Evolutionary conservation across 805 yeast species (phyloP), one percentile per base, ranked within the genome.

Genomic region (Yarrowia alimentaria): DNA sequence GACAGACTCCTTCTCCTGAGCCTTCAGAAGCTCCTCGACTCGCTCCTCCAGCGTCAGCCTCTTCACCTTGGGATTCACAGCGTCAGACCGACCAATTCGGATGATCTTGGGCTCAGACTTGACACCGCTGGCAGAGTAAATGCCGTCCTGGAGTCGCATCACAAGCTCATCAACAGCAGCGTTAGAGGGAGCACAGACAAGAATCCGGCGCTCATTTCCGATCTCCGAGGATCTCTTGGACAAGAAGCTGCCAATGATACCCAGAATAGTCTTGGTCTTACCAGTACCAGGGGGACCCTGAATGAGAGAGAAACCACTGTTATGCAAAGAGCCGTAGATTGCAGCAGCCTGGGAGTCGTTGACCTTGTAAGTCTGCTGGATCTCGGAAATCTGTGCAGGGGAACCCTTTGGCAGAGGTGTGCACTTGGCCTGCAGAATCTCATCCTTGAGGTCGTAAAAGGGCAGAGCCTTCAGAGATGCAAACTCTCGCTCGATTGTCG

Each of bases 231-330:
- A 38, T 3, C 43, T 69, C 5, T 64, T 59, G 3, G 66, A 61
- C 49, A 71, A 55, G 25, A 81, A 79, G 51, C 88, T 79, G 0
- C 97, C 96, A 24, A 91, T 78, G 43, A 91, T 82, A 18, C 97
- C 97, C 35, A 93, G 65, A 68, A 94, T 93, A 0, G 99, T 93
- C 64, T 91, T 94, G 1, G 99, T 94, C 65, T 93, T 93, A 71
- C 99, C 99, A 0, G 98, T 91, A 66, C 99, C 99, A 0, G 99
- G 99, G 0, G 99, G 99, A 53, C 97, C 99, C 68, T 93, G 99
- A 64, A 93, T 90, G 49, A 93, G 72, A 0, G 94, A 82, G 62
- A 93, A 88, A 0, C 99, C 99, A 1, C 72, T 72, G 7, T 76
- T 71, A 18, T 72, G 64, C 22, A 80, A 78, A 0, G 95, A 77